Conservation (phyloP, 176 grass and related monocot genomes). For the Musa beccarii region DNA sequence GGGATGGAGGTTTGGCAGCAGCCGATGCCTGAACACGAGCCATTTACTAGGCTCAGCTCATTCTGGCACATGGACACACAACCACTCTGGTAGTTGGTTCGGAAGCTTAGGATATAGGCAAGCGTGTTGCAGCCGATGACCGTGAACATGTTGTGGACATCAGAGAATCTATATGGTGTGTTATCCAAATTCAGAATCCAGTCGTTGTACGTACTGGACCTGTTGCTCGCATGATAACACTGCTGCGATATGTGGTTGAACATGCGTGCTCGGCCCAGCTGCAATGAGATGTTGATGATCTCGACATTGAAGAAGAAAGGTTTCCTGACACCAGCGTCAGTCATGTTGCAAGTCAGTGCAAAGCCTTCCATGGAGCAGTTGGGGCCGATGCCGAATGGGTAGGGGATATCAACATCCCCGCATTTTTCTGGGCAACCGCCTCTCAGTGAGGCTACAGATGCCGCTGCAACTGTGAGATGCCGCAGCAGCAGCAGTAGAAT, state of each 20-base stretch:
- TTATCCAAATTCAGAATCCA: conserved; percentile 6
- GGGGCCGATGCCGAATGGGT: conserved; percentile 59
- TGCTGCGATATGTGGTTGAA: conserved; percentile 47
- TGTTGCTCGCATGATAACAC: conserved; percentile 8
- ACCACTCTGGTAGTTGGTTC: conserved; percentile 24
- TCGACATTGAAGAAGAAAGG: conserved; percentile 7
- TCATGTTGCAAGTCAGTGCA: conserved; percentile 22
- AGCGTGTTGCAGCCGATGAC: conserved; percentile 62
- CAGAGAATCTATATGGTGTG: conserved; percentile 35
- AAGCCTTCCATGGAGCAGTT: conserved; percentile 55
- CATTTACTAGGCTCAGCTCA: conserved; percentile 20
- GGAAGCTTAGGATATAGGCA: conserved; percentile 31
- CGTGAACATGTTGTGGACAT: conserved; percentile 48
- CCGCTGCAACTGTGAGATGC: too few species aligned
- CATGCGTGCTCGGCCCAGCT: conserved; percentile 31
- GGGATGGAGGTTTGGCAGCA: conserved; percentile 61
- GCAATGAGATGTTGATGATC: conserved; percentile 39
- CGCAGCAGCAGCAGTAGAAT: too few species aligned
- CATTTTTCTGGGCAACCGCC: conserved; percentile 35
- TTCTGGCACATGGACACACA: conserved; percentile 21
- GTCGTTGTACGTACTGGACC: conserved; percentile 15
- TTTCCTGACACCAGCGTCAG: conserved; percentile 12
- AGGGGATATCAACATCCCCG: conserved; percentile 50
- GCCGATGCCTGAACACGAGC: conserved; percentile 47
- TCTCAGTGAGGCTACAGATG: conserved; percentile 21